phyloP scores from a whole-genome alignment of 2,329 filamentous ascomycete genomes.

The Penicillium sp. region DNA sequence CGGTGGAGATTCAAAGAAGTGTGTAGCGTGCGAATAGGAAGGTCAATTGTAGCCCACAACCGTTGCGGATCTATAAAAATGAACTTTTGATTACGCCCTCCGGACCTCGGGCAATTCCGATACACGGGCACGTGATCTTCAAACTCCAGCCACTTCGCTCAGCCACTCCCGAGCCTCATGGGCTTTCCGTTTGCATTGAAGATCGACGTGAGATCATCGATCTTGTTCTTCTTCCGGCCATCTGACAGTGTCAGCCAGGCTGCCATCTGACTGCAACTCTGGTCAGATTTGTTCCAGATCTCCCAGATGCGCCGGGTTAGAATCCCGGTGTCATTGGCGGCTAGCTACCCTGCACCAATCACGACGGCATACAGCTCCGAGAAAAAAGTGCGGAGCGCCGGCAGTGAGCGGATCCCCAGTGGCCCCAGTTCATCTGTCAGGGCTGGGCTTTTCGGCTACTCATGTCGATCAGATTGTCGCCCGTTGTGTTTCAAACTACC shows the following conservation, averaged over 20 bases:
- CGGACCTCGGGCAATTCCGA: constrained; percentile 10
- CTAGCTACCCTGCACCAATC: constrained; percentile 20
- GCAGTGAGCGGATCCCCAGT: constrained; percentile 17
- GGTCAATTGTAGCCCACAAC: background rate
- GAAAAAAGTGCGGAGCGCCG: constrained; percentile 10
- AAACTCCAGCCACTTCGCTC: background rate
- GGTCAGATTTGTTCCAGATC: background rate
- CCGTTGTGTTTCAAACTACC: constrained; percentile 18
- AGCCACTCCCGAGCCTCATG: background rate
- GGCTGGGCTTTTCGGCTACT: constrained; percentile 3
- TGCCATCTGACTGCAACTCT: background rate
- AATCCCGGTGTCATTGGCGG: constrained; percentile 18
- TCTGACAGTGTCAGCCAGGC: background rate
- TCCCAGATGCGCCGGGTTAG: constrained; percentile 7
- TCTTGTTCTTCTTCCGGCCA: constrained; percentile 6
- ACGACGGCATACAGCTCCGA: background rate
- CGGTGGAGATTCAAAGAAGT: background rate
- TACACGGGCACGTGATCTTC: constrained; percentile 14
- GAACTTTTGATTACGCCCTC: background rate
- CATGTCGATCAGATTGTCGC: constrained; percentile 18
- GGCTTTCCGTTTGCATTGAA: constrained; percentile 17
- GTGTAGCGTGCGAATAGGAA: background rate
- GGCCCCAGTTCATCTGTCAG: constrained; percentile 10
- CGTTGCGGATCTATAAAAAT: background rate
- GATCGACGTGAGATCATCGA: constrained; percentile 16